These are phyloP conservation scores for Xylariaceae sp. DNA, from an alignment of 2,329 filamentous ascomycete species.

Conservation along the genomic window DNA sequence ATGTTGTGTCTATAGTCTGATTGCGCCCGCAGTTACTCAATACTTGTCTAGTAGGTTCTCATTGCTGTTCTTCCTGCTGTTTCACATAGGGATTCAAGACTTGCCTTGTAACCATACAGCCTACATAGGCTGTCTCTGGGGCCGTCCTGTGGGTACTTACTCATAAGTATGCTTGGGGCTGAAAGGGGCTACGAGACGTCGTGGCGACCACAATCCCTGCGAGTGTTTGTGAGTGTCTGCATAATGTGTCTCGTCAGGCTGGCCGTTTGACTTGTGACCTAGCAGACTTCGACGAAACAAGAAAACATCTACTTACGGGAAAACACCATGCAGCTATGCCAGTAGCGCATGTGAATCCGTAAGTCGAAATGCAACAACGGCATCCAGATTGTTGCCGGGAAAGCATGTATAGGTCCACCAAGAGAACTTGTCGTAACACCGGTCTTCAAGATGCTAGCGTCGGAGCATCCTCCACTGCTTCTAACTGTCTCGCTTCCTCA, in stretches of 20 bases:
- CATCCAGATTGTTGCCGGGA: neutral
- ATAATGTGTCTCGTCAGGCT: neutral
- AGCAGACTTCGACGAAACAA: neutral
- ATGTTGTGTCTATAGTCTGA: conserved; percentile 21
- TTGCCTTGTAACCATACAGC: conserved; percentile 11
- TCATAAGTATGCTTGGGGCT: neutral
- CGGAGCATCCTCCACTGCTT: neutral
- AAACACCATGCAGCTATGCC: conserved; percentile 4
- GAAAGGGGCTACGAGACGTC: neutral
- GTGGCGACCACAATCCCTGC: conserved; percentile 4
- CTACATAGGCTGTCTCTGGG: neutral
- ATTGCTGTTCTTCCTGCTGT: conserved; percentile 4
- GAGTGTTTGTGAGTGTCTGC: neutral
- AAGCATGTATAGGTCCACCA: neutral
- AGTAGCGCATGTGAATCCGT: conserved; percentile 13
- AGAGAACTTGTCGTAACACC: neutral
- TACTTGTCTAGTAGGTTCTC: neutral
- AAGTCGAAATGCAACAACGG: neutral
- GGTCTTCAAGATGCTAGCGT: neutral
- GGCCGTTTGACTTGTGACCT: neutral
- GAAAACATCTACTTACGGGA: conserved; percentile 11
- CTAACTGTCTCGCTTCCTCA: neutral
- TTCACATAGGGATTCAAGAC: conserved; percentile 9
- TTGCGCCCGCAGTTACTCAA: conserved; percentile 7
- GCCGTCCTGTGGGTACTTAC: neutral